Base-by-base conservation (phyloP, 2,329 filamentous ascomycete genomes). In the Cladosporium austrohemisphaericum region DNA sequence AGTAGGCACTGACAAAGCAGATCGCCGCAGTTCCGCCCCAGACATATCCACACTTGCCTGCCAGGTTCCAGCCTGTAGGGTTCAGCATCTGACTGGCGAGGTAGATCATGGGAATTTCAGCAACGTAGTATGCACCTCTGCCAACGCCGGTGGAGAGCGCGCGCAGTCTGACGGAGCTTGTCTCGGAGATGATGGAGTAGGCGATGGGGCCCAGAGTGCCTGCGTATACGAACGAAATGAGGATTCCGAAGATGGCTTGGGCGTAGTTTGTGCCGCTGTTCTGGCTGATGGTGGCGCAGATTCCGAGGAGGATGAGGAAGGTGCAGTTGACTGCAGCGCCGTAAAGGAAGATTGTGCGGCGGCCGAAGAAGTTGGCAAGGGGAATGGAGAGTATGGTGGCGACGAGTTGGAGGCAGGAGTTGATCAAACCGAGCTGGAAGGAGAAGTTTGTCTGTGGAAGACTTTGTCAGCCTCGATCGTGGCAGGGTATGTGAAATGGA, bases 61-160 rank as follows among this genome's bases (percentile, higher is more conserved):
- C 77, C 89, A 89, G 95, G 68, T 94, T 75, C 90, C 91, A 95
- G 0, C 82, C 85, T 1, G 76, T 78, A 0, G 90, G 88, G 70
- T 95, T 95, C 32, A 95, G 77, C 90, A 95, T 95, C 71, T 94
- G 95, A 0, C 90, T 90, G 0, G 88, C 93, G 29, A 95, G 69
- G 4, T 95, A 84, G 41, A 82, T 84, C 63, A 83, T 88, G 59
- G 95, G 71, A 57, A 96, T 95, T 55, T 80, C 85, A 31, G 91
- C 86, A 41, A 95, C 73, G 61, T 93, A 91, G 75, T 73, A 64
- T 4, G 89, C 72, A 58, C 88, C 87, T 49, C 90, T 84, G 1
- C 86, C 89, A 2, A 95, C 78, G 1, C 93, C 90, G 16, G 95
- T 85, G 0, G 90, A 95, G 74, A 95, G 95, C 72, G 94, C 90